Evolutionary conservation across 352 stramenopile species (phyloP).

Genomic region (Phytophthora sojae): DNA sequence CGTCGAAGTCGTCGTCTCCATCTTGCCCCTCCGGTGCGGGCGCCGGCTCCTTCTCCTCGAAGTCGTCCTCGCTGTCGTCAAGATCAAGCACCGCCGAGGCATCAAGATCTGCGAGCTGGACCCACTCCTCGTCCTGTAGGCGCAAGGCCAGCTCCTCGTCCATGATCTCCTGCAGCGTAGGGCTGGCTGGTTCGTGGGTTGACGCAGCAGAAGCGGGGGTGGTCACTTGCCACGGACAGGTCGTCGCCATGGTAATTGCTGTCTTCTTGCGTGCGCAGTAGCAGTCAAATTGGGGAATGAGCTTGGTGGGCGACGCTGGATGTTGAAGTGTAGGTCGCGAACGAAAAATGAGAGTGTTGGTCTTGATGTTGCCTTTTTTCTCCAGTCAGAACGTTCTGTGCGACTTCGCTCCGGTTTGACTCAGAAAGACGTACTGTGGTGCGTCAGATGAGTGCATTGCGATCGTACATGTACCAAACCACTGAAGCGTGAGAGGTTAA

Average conservation of each 20-base stretch:
- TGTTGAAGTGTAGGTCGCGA: slow-evolving; percentile 26
- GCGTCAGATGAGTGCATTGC: background rate
- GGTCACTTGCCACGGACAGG: slow-evolving; percentile 23
- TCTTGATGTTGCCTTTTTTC: slow-evolving; percentile 22
- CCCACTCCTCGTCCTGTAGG: slow-evolving; percentile 40
- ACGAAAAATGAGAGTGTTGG: slow-evolving; percentile 10
- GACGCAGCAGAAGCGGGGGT: slow-evolving; percentile 1
- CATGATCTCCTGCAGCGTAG: slow-evolving; percentile 70
- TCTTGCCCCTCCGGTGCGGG: background rate
- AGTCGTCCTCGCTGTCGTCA: slow-evolving; percentile 15
- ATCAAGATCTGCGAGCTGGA: slow-evolving; percentile 16
- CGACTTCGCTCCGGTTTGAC: slow-evolving; percentile 12
- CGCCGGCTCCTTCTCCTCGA: slow-evolving; percentile 25
- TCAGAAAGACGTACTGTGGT: slow-evolving; percentile 7
- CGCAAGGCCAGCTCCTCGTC: slow-evolving; percentile 65
- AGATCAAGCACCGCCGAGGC: slow-evolving; percentile 3
- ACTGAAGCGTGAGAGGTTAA: no score
- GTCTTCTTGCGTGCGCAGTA: background rate
- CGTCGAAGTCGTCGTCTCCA: slow-evolving; percentile 17
- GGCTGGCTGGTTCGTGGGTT: slow-evolving; percentile 11
- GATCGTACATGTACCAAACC: no score
- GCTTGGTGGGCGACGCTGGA: background rate
- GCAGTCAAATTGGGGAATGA: slow-evolving; percentile 25
- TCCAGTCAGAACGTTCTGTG: slow-evolving; percentile 22
- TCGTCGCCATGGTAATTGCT: slow-evolving; percentile 19